Base-by-base conservation (phyloP, 345 rosid species). In the Salix suchowensis region DNA sequence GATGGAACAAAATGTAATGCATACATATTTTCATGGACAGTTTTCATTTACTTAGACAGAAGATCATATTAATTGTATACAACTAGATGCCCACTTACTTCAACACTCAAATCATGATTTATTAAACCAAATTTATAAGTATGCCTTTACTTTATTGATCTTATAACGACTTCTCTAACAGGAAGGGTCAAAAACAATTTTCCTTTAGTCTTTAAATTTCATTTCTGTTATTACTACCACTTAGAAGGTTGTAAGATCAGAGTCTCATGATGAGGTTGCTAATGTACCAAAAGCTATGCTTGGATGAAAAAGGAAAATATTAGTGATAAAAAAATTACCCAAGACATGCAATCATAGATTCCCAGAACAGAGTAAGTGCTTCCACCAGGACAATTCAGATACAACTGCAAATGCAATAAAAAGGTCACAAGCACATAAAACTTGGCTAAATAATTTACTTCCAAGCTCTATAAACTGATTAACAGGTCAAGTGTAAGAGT, bases 331-430 rank as follows among this genome's bases (percentile, higher is more conserved):
- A 70, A 70, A 80, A 76, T 77, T 84, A 93, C 99, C 97, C 94
- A 93, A 58, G 93, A 93, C 94, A 93, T 93, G 89, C 98, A 91
- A 80, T 96, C 99, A 84, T 96, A 96, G 67, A 93, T 91, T 67
- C 94, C 98, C 86, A 96, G 70, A 73, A 93, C 92, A 4, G 97
- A 88, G 86, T 92, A 91, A 6, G 89, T 88, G 81, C 96, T 96
- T 72, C 99, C 99, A 68, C 99, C 98, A 1, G 98, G 98, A 76
- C 97, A 88, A 84, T 96, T 96, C 82, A 93, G 74, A 81, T 93
- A 96, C 65, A 95, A 66, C 98, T 91, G 89, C 72, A 71, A 78
- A 68, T 71, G 72, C 64, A 34, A 82, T 55, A 54, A 39, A 30
- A 76, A 15, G 50, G 44, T 68, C 69, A 79, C 39, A 73, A 67